These are phyloP conservation scores for Austroboletus eburneus DNA, from an alignment of 768 basidiomycete species.

Conservation along the genomic window DNA sequence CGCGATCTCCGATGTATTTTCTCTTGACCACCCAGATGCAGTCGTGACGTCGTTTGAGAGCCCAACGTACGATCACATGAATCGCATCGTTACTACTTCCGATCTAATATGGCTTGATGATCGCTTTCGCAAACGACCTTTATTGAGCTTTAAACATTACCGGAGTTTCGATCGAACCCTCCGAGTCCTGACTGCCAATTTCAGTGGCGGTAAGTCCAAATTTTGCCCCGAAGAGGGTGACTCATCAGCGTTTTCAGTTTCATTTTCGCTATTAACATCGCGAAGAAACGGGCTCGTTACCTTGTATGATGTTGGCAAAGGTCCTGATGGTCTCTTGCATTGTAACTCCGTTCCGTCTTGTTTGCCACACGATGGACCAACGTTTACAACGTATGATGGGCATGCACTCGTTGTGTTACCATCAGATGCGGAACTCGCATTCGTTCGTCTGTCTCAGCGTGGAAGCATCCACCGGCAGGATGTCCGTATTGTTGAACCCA, in stretches of 20 bases:
- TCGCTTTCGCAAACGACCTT: conserved; percentile 51
- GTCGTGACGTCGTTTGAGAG: conserved; percentile 54
- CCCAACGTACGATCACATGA: conserved; percentile 37
- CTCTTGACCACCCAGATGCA: conserved; percentile 31
- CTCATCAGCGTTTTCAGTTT: conserved; percentile 32
- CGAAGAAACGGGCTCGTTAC: conserved; percentile 55
- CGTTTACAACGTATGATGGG: conserved; percentile 29
- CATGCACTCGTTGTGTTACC: conserved; percentile 31
- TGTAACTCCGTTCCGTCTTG: conserved; percentile 38
- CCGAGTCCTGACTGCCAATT: conserved; percentile 35
- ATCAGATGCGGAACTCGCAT: conserved; percentile 25
- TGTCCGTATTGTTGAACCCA: conserved; percentile 23
- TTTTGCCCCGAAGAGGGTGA: background rate
- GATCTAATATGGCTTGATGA: conserved; percentile 70
- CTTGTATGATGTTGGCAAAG: conserved; percentile 56
- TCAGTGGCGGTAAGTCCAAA: conserved; percentile 29
- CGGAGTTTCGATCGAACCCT: conserved; percentile 60
- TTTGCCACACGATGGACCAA: conserved; percentile 30
- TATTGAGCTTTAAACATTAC: conserved; percentile 59
- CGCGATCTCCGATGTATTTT: conserved; percentile 32
- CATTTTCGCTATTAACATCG: conserved; percentile 56
- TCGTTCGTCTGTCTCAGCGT: conserved; percentile 46
- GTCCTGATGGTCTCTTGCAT: conserved; percentile 39
- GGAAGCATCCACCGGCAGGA: conserved; percentile 46
- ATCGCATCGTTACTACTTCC: conserved; percentile 56